Evolutionary conservation across 2,329 filamentous ascomycete genomes (phyloP), one percentile per base, ranked within the genome.

Genomic region (Ambrosiella xylebori): DNA sequence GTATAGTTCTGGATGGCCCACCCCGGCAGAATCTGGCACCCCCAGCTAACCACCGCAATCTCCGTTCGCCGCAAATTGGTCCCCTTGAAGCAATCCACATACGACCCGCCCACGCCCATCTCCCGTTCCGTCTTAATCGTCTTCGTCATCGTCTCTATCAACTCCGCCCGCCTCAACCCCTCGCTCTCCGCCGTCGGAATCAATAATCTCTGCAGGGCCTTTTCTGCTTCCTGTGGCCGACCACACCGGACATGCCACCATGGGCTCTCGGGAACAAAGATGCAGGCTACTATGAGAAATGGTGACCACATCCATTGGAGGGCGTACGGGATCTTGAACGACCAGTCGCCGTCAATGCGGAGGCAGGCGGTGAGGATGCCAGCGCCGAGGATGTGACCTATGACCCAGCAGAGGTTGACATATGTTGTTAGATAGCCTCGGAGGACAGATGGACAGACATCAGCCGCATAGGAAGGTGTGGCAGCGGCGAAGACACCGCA

Each of bases 81-180:
- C 35, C 75, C 75, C 9, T 66, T 66, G 69, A 78, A 77, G 60
- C 71, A 73, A 61, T 78, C 74, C 57, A 64, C 62, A 61, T 76
- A 75, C 1, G 63, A 66, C 11, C 68, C 68, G 1, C 74, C 73
- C 0, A 62, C 61, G 0, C 65, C 67, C 61, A 71, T 65, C 58
- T 71, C 65, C 58, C 71, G 68, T 64, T 78, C 75, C 3, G 74
- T 63, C 64, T 74, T 69, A 63, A 74, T 69, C 38, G 73, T 75
- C 57, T 73, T 68, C 1, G 72, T 67, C 67, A 75, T 74, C 61
- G 72, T 66, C 41, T 70, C 69, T 36, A 74, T 61, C 13, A 41
- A 19, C 12, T 9, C 27, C 50, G 1, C 11, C 17, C 37, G 19
- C 1, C 68, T 67, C 44, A 66, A 64, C 27, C 72, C 70, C 52